Evolutionary conservation across 1,139 yeast species (phyloP), one percentile per base, ranked within the genome.

Genomic region (Taiozyma sp.): DNA sequence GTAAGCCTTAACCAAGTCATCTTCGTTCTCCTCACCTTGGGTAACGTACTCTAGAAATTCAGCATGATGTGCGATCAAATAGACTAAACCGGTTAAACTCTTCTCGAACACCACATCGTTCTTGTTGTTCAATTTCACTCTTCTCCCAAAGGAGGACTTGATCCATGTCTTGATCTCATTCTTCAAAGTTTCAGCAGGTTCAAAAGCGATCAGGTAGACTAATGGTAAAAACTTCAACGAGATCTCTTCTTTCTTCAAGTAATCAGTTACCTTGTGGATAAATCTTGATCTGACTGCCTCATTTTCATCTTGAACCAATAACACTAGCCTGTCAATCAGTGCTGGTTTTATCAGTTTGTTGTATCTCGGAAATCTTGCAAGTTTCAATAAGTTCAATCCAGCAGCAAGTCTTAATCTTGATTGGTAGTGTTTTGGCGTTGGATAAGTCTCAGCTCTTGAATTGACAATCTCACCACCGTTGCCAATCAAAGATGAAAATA

Each of bases 391-490:
- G 58, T 75, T 76, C 44, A 79, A 63, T 0, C 96, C 96, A 1
- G 96, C 93, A 29, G 73, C 75, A 10, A 87, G 70, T 56, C 96
- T 75, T 43, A 91, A 68, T 56, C 81, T 79, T 56, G 83, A 76
- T 59, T 84, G 85, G 60, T 73, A 83, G 30, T 69, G 67, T 39
- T 68, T 71, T 8, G 96, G 96, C 0, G 96, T 87, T n/a, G 85
- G 82, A 61, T 70, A 74, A 14, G 72, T 67, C 5, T 67, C 69
- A 4, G 75, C 61, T 45, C 73, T 72, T 28, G 75, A 74, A 29
- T 78, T 73, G 3, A 84, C 80, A 29, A 91, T 77, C 62, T 91
- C 97, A n/a, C 97, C 97, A 46, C 87, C 87, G 64, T 86, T 86
- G 3, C 84, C 81, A 46, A 91, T 80, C 36, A 87, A 71, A 2